These are phyloP conservation scores for Mycena filopes DNA, from an alignment of 768 basidiomycete species.

Conservation along the genomic window DNA sequence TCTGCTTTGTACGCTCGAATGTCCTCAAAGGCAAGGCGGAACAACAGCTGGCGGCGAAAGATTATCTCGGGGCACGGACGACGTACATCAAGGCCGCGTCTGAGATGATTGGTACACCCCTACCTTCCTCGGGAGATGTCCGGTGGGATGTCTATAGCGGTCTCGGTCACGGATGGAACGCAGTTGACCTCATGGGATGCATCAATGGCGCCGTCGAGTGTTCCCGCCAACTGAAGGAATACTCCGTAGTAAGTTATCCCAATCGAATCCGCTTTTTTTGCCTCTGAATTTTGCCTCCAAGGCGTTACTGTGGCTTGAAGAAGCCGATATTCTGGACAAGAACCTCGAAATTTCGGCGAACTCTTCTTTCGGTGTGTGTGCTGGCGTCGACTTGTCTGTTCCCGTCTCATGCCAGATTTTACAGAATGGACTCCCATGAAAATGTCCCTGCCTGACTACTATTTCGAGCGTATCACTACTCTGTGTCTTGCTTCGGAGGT, in stretches of 20 bases:
- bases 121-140: neutral
- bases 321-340: constrained; percentile 39
- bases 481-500: constrained; percentile 36
- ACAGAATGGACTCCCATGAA: constrained; percentile 3
- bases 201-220: constrained; percentile 14
- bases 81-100: neutral
- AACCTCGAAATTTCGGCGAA: constrained; percentile 30
- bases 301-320: constrained; percentile 45
- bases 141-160: neutral
- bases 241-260: neutral
- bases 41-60: neutral
- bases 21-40: constrained; percentile 4
- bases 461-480: constrained; percentile 39
- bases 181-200: constrained; percentile 5
- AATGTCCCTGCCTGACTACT: constrained; percentile 23
- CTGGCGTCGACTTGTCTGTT: constrained; percentile 28
- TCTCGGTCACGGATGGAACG: constrained; percentile 2
- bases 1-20: constrained; percentile 15
- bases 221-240: constrained; percentile 8
- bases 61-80: neutral
- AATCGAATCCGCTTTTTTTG: neutral
- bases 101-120: neutral
- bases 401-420: neutral
- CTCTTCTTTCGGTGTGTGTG: constrained; percentile 21
- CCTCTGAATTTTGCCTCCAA: constrained; percentile 24